Percentiles rank a stretch among this genome's conserved stretches.
phyloP scores from a whole-genome alignment of 2,329 filamentous ascomycete species.

The Botrytis galanthina region DNA sequence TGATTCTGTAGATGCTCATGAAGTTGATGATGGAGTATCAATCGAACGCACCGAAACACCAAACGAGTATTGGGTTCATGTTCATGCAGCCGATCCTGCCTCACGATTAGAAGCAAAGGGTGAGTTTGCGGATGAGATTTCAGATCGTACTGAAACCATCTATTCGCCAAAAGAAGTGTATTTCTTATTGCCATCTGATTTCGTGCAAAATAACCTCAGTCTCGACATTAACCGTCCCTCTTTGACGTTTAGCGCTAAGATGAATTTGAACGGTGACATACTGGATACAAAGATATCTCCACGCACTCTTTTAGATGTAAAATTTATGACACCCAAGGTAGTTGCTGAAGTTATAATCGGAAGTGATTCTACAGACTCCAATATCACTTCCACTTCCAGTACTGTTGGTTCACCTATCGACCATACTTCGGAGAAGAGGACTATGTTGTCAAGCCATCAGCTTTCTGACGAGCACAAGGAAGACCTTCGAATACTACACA shows the following conservation, averaged over 20 bases:
- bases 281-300: conserved; percentile 55
- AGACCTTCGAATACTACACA: conserved; percentile 49
- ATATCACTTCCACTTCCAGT: conserved; percentile 24
- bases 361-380: background rate
- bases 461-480: conserved; percentile 45
- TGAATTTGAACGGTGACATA: conserved; percentile 53
- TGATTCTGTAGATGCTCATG: conserved; percentile 61
- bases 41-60: conserved; percentile 55
- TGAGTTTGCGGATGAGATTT: conserved; percentile 58
- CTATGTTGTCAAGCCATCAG: conserved; percentile 44
- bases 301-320: conserved; percentile 52
- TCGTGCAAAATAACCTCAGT: conserved; percentile 53
- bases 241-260: conserved; percentile 61
- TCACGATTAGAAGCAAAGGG: conserved; percentile 63
- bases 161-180: conserved; percentile 58
- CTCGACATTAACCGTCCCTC: conserved; percentile 51
- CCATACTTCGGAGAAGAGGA: conserved; percentile 39
- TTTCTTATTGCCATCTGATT: conserved; percentile 55
- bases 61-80: conserved; percentile 68
- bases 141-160: conserved; percentile 57
- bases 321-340: conserved; percentile 55
- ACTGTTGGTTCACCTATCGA: background rate
- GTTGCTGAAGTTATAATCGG: conserved; percentile 42
- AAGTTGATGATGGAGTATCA: conserved; percentile 80
- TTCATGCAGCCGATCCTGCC: conserved; percentile 77